These are phyloP conservation scores for Pelargonium citronellum DNA, from an alignment of 441 rosid species.

Conservation along the genomic window DNA sequence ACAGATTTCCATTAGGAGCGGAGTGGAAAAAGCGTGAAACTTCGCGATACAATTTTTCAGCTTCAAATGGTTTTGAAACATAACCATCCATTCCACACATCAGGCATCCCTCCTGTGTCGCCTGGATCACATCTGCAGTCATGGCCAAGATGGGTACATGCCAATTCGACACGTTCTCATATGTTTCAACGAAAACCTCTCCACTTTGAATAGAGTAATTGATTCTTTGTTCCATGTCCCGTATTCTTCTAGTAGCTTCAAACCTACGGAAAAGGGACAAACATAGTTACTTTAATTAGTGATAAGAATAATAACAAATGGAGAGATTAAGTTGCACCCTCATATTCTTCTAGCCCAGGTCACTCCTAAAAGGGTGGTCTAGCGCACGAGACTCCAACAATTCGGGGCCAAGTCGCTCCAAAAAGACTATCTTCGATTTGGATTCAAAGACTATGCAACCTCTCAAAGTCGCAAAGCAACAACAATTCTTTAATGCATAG, in stretches of 20 bases:
- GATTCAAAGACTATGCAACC: too few species aligned
- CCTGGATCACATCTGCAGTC: slow-evolving; percentile 93
- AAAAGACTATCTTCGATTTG: too few species aligned
- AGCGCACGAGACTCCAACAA: too few species aligned
- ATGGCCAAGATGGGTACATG: slow-evolving; percentile 79
- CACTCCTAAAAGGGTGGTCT: too few species aligned
- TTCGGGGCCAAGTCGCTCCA: too few species aligned
- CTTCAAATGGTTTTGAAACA: slow-evolving; percentile 83
- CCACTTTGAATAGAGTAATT: slow-evolving; percentile 46
- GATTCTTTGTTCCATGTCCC: slow-evolving; percentile 43
- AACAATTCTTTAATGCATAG: too few species aligned
- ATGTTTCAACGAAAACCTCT: slow-evolving; percentile 38
- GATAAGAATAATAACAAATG: neutral
- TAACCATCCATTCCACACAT: slow-evolving; percentile 87
- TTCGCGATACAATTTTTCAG: slow-evolving; percentile 66
- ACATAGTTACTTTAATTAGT: too few species aligned
- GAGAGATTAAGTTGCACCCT: too few species aligned
- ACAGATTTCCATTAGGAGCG: slow-evolving; percentile 26
- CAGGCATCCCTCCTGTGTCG: slow-evolving; percentile 60
- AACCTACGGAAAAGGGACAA: slow-evolving; percentile 39
- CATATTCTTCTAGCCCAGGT: too few species aligned
- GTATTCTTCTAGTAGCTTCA: slow-evolving; percentile 74
- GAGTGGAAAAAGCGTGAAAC: slow-evolving; percentile 64
- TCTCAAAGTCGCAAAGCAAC: too few species aligned
- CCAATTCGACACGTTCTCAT: slow-evolving; percentile 43